Base-by-base conservation (phyloP, 306 rosid genomes). In the Benincasa hispida region DNA sequence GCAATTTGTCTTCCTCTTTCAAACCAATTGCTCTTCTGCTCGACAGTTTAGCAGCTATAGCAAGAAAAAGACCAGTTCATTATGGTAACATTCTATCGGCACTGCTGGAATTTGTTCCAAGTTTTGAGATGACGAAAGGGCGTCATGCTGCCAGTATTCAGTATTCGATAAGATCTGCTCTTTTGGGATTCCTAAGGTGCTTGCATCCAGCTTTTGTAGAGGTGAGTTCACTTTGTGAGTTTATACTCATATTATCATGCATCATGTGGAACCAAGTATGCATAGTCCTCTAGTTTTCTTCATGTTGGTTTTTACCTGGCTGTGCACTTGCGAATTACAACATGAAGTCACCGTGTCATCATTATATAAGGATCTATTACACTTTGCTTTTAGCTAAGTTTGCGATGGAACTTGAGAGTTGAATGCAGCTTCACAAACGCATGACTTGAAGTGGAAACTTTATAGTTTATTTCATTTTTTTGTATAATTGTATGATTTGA, bases 111-210 rank as follows among this genome's bases (percentile, higher is more conserved):
- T 92, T 92, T 85, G 85, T 86, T 83, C 91, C 87, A 76, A 90
- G 87, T 83, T 76, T 87, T 83, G 95, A 89, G 81, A 78, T 77
- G 42, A 76, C 74, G 56, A 92, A 86, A 84, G 97, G 91, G 78
- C 90, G 85, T 77, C 99, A 94, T 82, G 81, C 83, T 85, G 83
- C 95, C 57, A 94, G 99, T 77, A 77, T 94, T 78, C 91, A 86
- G 62, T 92, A 85, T 83, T 94, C 97, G 60, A 74, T 92, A 67
- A 90, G 97, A 88, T 89, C 92, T 80, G 96, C 97, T 6, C 87
- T 92, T 81, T 82, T 94, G 88, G 99, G 96, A 74, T 94, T 94
- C 89, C 90, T 94, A 73, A 85, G 96, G 86, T 90, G 93, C 85
- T 82, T 93, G 82, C 82, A 87, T 82, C 88, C 89, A 41, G 86